Base-by-base conservation (phyloP, 2,329 filamentous ascomycete species). In the Colletotrichum abscissum region DNA sequence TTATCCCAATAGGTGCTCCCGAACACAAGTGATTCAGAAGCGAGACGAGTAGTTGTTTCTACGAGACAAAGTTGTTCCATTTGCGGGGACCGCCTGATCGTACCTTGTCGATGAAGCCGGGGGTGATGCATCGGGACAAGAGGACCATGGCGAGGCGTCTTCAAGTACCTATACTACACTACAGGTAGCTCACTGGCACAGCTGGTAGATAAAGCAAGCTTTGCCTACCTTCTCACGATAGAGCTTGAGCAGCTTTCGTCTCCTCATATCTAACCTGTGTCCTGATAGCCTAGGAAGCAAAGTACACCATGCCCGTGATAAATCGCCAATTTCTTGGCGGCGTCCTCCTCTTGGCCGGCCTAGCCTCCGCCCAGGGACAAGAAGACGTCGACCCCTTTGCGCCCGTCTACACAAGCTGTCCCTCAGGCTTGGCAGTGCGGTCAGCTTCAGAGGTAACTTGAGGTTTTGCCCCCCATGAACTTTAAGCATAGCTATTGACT, bases 351-450 rank as follows among this genome's bases (percentile, higher is more conserved):
- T n/a, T 55, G 14, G 59, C 59, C 22, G 30, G 38, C 16, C 5
- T 69, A 5, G 54, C 7, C 30, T 22, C 38, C 2, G 69, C 69
- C 5, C 64, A 63, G n/a, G 62, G 49, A 35, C 49, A 19, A 28
- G 46, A 30, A 22, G 49, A 26, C 5, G 49, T 28, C 16, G 74
- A 75, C 42, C 64, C 74, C 4, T 75, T 72, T 33, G 71, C 64
- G 5, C 64, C 71, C 19, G 65, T 63, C 26, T 74, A 72, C 22
- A 35, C 28, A 5, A 46, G 60, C 14, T 75, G 74, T 3, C 73
- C 74, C 16, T 30, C 38, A 2, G 64, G 54, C 42, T 30, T 75
- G 33, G 14, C 49, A 42, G 69, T 68, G 8, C 54, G 65, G 19
- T 54, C 62, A 19, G 69, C 73, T 11, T 73, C 60, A 5, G 56